Evolutionary conservation across 768 basidiomycete genomes (phyloP).

Genomic region (Mycena vulgaris): DNA sequence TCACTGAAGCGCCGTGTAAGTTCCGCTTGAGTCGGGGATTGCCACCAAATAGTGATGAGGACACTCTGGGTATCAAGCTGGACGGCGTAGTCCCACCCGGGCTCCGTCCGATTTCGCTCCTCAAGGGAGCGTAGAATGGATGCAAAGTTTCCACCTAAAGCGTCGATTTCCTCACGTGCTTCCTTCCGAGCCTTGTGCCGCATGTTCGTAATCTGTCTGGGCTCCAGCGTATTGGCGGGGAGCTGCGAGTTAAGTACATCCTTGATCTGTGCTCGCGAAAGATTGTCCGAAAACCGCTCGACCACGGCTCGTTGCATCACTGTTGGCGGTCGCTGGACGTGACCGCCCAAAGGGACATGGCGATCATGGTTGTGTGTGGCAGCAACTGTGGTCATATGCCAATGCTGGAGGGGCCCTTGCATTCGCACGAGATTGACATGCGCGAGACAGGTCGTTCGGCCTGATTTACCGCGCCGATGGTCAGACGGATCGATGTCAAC

Average conservation of each 20-base stretch:
- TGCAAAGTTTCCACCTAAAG: constrained; percentile 46
- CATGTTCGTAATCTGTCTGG: constrained; percentile 50
- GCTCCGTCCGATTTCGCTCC: constrained; percentile 26
- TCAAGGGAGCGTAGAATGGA: constrained; percentile 45
- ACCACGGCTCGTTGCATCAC: not conserved
- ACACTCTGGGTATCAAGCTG: constrained; percentile 37
- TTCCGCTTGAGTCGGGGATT: constrained; percentile 39
- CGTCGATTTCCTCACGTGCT: constrained; percentile 36
- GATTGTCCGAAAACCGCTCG: not conserved
- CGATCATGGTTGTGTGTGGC: constrained; percentile 47
- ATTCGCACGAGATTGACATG: constrained; percentile 39
- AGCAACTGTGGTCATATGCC: constrained; percentile 33
- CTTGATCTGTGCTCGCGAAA: not conserved
- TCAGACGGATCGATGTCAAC: constrained; percentile 29
- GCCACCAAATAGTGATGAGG: constrained; percentile 49
- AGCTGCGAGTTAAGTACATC: constrained; percentile 28
- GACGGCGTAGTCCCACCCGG: constrained; percentile 44
- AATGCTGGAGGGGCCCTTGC: constrained; percentile 12
- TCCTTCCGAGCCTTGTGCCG: constrained; percentile 38
- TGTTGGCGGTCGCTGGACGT: not conserved
- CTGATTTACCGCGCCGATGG: constrained; percentile 15
- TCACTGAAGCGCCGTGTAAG: too few relatives aligned
- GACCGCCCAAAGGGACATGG: constrained; percentile 39
- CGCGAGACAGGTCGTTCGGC: constrained; percentile 33
- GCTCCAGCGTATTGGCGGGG: constrained; percentile 43